phyloP scores from a whole-genome alignment of 2,329 filamentous ascomycete species.

The Talaromyces albobiverticillius region DNA sequence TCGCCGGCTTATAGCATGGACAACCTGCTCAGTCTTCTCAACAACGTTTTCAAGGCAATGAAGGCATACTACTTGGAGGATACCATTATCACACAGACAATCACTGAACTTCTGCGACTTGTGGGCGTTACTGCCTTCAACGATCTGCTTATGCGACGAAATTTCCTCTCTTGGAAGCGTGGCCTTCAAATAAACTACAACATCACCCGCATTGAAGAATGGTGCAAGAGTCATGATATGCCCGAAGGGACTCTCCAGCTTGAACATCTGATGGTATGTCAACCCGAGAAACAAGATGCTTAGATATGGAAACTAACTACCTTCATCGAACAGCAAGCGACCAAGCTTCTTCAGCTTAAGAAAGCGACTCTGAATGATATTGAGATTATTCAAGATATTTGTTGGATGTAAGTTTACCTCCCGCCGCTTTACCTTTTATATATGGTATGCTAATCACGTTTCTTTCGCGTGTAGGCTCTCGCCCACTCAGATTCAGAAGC shows the following conservation, averaged over 20 bases:
- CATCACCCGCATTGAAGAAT: slow-evolving; percentile 98
- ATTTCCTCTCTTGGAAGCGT: slow-evolving; percentile 99
- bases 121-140: slow-evolving; percentile 99
- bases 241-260: slow-evolving; percentile 95
- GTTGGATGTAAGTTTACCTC: slow-evolving; percentile 81
- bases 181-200: slow-evolving; percentile 99
- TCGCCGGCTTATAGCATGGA: slow-evolving; percentile 99
- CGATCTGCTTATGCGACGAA: slow-evolving; percentile 92
- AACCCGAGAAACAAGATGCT: neutral
- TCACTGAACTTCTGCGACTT: slow-evolving; percentile 87
- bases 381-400: slow-evolving; percentile 99
- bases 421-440: neutral
- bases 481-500: slow-evolving; percentile 97
- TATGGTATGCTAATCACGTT: slow-evolving; percentile 13
- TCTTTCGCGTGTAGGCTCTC: slow-evolving; percentile 64
- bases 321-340: slow-evolving; percentile 69
- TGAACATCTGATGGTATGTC: slow-evolving; percentile 88
- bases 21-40: slow-evolving; percentile 89
- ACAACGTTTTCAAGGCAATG: slow-evolving; percentile 98
- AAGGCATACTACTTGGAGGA: slow-evolving; percentile 98
- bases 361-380: slow-evolving; percentile 99
- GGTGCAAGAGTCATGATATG: slow-evolving; percentile 99
- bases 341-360: slow-evolving; percentile 96
- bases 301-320: slow-evolving; percentile 12
- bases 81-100: slow-evolving; percentile 89